These are phyloP conservation scores for Geotrichum reessii DNA, from an alignment of 1,139 yeast species.

Conservation along the genomic window DNA sequence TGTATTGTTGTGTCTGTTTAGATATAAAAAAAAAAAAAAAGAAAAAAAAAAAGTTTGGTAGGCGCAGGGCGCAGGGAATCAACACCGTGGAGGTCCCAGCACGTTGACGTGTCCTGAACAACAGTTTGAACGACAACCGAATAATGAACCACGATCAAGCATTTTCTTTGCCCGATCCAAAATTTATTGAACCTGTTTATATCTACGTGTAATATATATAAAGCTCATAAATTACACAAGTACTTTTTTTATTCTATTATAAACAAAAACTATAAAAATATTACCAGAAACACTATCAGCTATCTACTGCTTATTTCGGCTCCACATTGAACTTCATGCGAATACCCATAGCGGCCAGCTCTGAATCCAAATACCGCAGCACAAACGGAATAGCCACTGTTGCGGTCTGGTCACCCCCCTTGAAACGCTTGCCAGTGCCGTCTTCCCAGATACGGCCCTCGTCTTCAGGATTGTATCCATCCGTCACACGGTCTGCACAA, in stretches of 20 bases:
- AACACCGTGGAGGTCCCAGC: not conserved
- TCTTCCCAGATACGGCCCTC: slow-evolving; percentile 95
- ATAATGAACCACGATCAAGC: not conserved
- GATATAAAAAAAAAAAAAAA: not conserved
- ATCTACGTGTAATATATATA: too few relatives aligned
- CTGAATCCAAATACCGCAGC: slow-evolving; percentile 89
- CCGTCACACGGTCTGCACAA: slow-evolving; percentile 64
- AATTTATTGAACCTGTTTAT: too few relatives aligned
- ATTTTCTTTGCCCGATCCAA: too few relatives aligned
- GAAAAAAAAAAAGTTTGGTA: not conserved
- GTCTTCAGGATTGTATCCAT: slow-evolving; percentile 44
- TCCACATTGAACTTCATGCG: slow-evolving; percentile 79
- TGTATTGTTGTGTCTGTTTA: not conserved
- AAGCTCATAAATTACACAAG: not conserved
- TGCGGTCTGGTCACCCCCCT: slow-evolving; percentile 88
- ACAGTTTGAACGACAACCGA: not conserved
- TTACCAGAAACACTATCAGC: not conserved
- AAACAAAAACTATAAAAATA: not conserved
- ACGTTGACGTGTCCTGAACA: slow-evolving; percentile 12
- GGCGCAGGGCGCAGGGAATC: not conserved
- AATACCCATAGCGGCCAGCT: slow-evolving; percentile 97
- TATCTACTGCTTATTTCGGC: slow-evolving; percentile 20
- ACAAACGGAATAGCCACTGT: slow-evolving; percentile 97
- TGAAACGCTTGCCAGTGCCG: slow-evolving; percentile 85
- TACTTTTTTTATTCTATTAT: not conserved